A percentile compares a stretch with the other conserved stretches of the same genome.
phyloP scores from a whole-genome alignment of 2,329 filamentous ascomycete species.

The Botrytis porri region DNA sequence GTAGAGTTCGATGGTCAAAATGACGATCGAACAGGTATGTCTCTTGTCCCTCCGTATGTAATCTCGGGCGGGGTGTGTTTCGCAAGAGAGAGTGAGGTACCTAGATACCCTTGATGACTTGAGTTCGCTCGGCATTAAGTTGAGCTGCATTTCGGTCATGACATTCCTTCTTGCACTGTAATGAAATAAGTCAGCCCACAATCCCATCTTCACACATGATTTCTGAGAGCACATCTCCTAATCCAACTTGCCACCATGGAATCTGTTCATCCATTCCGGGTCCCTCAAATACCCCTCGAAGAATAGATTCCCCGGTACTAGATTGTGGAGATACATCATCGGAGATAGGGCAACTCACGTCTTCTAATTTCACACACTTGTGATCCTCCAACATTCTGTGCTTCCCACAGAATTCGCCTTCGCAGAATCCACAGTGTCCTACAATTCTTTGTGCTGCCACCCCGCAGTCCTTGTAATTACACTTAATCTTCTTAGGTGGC shows the following conservation, averaged over 20 bases:
- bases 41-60: background rate
- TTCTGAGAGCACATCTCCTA: conserved; percentile 41
- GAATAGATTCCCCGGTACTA: conserved; percentile 28
- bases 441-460: conserved; percentile 87
- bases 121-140: conserved; percentile 87
- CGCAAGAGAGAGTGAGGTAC: background rate
- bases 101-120: conserved; percentile 88
- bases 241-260: conserved; percentile 43
- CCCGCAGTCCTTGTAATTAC: conserved; percentile 86
- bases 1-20: background rate
- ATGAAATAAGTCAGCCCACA: conserved; percentile 7
- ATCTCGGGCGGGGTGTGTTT: background rate
- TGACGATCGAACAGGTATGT: background rate
- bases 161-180: conserved; percentile 89
- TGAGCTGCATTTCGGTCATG: conserved; percentile 92
- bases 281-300: background rate
- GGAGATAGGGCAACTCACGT: conserved; percentile 53
- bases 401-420: conserved; percentile 90
- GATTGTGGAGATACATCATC: background rate
- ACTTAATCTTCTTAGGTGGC: conserved; percentile 70
- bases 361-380: conserved; percentile 87
- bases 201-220: conserved; percentile 25
- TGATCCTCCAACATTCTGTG: conserved; percentile 93
- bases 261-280: background rate
- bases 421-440: conserved; percentile 93